Evolutionary conservation across 495 filamentous ascomycete genomes (phyloP).

Genomic region (Polyplosphaeria fusca): DNA sequence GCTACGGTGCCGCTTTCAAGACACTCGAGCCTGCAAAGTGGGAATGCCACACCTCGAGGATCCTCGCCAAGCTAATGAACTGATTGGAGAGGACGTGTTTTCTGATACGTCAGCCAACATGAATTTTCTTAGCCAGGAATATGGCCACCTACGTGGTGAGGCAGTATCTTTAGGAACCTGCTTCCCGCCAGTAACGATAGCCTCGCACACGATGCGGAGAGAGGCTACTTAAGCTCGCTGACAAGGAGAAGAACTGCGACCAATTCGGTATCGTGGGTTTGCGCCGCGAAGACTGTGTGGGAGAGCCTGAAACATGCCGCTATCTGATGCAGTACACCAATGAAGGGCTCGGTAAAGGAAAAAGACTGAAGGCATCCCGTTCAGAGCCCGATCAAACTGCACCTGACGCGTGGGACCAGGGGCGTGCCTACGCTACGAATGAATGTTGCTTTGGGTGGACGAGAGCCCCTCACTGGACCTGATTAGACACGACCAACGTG

Average conservation of each 20-base stretch:
- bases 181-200: too few relatives aligned
- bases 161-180: too few relatives aligned
- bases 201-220: neutral
- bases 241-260: slow-evolving; percentile 5
- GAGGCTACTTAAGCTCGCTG: neutral
- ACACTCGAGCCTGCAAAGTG: neutral
- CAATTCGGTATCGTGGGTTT: slow-evolving; percentile 11
- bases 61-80: neutral
- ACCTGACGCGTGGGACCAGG: slow-evolving; percentile 31
- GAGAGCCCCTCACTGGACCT: slow-evolving; percentile 16
- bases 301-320: slow-evolving; percentile 28
- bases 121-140: too few relatives aligned
- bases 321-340: slow-evolving; percentile 18
- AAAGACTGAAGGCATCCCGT: slow-evolving; percentile 15
- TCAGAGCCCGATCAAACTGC: slow-evolving; percentile 20
- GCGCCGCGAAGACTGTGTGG: slow-evolving; percentile 6
- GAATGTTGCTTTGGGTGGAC: slow-evolving; percentile 23
- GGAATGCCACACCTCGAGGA: neutral
- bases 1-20: neutral
- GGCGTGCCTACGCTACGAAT: slow-evolving; percentile 3
- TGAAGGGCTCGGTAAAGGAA: slow-evolving; percentile 29
- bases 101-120: slow-evolving; percentile 12
- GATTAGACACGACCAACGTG: slow-evolving; percentile 4
- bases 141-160: too few relatives aligned
- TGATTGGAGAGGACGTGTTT: neutral